Evolutionary conservation across 176 grass and related monocot genomes (phyloP).

Genomic region (Tillandsia leiboldiana): DNA sequence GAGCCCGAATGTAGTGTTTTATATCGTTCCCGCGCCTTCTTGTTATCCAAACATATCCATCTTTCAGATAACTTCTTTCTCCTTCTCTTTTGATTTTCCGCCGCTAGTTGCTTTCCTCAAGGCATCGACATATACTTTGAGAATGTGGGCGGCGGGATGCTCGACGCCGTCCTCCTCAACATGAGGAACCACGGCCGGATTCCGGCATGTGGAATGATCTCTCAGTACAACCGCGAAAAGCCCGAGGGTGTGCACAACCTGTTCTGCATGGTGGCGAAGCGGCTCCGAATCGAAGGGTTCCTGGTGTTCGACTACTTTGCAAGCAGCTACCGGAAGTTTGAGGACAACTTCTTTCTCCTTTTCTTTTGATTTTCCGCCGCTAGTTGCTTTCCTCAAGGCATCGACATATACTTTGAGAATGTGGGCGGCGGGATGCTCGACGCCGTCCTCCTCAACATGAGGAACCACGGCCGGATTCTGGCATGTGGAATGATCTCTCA

Average conservation of each 20-base stretch:
- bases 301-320: constrained; percentile 16
- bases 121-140: constrained; percentile 74
- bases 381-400: constrained; percentile 42
- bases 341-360: constrained; percentile 20
- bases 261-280: constrained; percentile 10
- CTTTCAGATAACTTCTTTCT: too few relatives aligned
- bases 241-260: constrained; percentile 19
- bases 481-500: constrained; percentile 48
- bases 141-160: constrained; percentile 46
- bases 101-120: constrained; percentile 27
- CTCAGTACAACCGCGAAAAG: constrained; percentile 34
- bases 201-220: constrained; percentile 36
- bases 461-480: constrained; percentile 14
- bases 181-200: constrained; percentile 33
- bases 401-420: constrained; percentile 71
- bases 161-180: constrained; percentile 41
- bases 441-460: constrained; percentile 43
- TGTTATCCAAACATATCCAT: too few relatives aligned
- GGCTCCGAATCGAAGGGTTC: constrained; percentile 43
- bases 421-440: constrained; percentile 44
- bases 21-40: too few relatives aligned
- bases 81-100: background rate
- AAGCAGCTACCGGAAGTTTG: constrained; percentile 19
- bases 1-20: too few relatives aligned
- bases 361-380: too few relatives aligned